Conservation (phyloP, 352 stramenopile genomes). For the Aphanomyces stellatus region DNA sequence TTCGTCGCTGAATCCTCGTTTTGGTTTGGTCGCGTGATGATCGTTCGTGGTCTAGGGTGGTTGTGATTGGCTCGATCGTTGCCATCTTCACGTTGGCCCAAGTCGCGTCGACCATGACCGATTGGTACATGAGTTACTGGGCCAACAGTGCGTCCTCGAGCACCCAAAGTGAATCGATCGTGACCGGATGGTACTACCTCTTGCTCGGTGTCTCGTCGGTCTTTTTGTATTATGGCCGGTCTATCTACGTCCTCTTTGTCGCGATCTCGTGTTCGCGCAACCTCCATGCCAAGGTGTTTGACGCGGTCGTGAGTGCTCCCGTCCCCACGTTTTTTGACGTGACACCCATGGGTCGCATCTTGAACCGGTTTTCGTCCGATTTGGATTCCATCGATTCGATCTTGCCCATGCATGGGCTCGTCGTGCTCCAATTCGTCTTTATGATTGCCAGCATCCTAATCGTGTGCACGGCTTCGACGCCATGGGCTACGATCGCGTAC, state of each 20-base stretch:
- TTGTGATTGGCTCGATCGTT: background rate
- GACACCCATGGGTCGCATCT: slow-evolving; percentile 43
- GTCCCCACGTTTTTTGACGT: slow-evolving; percentile 21
- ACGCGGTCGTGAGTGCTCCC: slow-evolving; percentile 6
- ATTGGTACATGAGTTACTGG: slow-evolving; percentile 21
- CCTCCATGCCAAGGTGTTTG: slow-evolving; percentile 5
- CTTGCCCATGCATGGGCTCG: slow-evolving; percentile 24
- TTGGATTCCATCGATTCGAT: slow-evolving; percentile 11
- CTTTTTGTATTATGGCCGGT: slow-evolving; percentile 27
- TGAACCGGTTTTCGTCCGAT: slow-evolving; percentile 37
- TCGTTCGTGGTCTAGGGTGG: background rate
- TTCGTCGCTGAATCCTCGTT: too few relatives aligned
- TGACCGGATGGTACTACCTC: slow-evolving; percentile 1
- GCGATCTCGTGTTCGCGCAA: slow-evolving; percentile 3
- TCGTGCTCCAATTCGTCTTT: slow-evolving; percentile 39
- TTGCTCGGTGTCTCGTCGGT: background rate
- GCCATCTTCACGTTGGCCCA: slow-evolving; percentile 7
- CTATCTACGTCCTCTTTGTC: slow-evolving; percentile 7
- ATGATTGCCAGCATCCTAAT: too few relatives aligned
- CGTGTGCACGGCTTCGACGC: too few relatives aligned
- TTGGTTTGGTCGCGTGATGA: background rate
- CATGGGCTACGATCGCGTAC: too few relatives aligned
- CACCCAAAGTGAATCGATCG: background rate
- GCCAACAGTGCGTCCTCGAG: background rate
- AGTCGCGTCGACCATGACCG: background rate